Evolutionary conservation across 495 filamentous ascomycete genomes (phyloP).

Genomic region (Lineolata rhizophorae): DNA sequence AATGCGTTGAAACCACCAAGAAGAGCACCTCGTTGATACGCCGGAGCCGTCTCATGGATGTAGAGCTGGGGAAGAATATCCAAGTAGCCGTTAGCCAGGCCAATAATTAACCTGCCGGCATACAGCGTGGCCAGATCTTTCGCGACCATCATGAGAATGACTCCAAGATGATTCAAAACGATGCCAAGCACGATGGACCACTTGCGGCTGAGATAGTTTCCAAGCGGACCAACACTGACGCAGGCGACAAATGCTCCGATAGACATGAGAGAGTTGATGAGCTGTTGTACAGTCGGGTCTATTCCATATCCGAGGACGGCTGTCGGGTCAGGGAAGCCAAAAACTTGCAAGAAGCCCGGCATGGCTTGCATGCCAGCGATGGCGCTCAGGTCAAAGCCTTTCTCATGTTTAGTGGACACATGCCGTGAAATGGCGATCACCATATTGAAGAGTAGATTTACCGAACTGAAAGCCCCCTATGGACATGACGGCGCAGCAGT

Average conservation of each 20-base stretch:
- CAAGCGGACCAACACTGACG: too few species aligned
- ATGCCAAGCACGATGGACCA: too few species aligned
- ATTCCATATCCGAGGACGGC: conserved; percentile 11
- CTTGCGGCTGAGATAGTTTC: too few species aligned
- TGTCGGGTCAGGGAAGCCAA: conserved; percentile 19
- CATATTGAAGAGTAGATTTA: too few species aligned
- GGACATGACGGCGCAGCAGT: too few species aligned
- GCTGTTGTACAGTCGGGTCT: conserved; percentile 13
- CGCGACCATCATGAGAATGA: too few species aligned
- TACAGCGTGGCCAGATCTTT: too few species aligned
- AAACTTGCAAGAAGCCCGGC: conserved; percentile 25
- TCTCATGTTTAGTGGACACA: too few species aligned
- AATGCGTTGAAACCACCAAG: conserved; percentile 28
- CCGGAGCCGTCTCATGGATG: conserved; percentile 29
- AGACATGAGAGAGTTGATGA: conserved; percentile 4
- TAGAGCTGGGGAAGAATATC: conserved; percentile 40
- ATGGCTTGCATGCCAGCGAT: conserved; percentile 22
- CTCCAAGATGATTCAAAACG: too few species aligned
- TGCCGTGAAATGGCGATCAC: too few species aligned
- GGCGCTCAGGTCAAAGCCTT: conserved; percentile 22
- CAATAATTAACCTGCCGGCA: conserved; percentile 31
- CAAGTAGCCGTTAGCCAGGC: conserved; percentile 31
- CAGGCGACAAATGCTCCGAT: conserved; percentile 11
- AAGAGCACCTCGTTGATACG: conserved; percentile 27
- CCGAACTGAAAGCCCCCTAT: too few species aligned